phyloP scores from a whole-genome alignment of 352 stramenopile species.

The Phytophthora nicotianae region DNA sequence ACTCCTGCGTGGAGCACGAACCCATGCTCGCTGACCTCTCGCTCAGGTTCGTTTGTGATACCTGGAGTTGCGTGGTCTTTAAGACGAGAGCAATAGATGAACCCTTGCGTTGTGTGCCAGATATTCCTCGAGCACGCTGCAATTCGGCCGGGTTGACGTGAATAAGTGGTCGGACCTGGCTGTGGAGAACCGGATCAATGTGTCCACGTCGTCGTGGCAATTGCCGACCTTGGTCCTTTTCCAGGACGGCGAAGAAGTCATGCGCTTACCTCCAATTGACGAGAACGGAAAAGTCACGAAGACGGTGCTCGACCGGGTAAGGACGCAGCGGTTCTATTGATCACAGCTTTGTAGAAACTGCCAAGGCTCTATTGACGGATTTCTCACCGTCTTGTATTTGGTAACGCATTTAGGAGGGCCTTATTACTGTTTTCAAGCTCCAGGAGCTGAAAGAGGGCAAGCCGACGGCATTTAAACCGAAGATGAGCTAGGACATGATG shows the following conservation, averaged over 20 bases:
- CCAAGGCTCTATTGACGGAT: background rate
- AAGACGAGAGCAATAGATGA: too few relatives aligned
- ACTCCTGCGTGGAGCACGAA: conserved; percentile 76
- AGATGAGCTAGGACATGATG: conserved; percentile 21
- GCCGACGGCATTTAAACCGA: conserved; percentile 42
- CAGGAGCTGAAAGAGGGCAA: conserved; percentile 63
- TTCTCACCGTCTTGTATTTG: conserved; percentile 6
- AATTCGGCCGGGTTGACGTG: conserved; percentile 74
- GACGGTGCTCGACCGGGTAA: conserved; percentile 64
- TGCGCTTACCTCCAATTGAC: conserved; percentile 63
- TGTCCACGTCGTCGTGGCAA: conserved; percentile 68
- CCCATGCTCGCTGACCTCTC: conserved; percentile 76
- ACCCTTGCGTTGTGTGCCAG: conserved; percentile 33
- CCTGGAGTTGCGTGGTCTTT: too few relatives aligned
- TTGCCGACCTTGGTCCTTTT: conserved; percentile 81
- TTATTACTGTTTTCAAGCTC: conserved; percentile 60
- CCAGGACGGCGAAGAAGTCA: conserved; percentile 57
- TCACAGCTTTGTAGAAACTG: background rate
- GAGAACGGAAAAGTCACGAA: conserved; percentile 59
- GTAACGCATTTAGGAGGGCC: conserved; percentile 34
- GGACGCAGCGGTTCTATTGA: background rate
- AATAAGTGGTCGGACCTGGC: conserved; percentile 70
- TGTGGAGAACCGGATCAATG: conserved; percentile 59
- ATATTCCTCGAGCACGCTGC: conserved; percentile 53
- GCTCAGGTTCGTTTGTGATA: conserved; percentile 42